phyloP scores from a whole-genome alignment of 202 grass and related monocot genomes.

The Cymbopogon flexuosus region DNA sequence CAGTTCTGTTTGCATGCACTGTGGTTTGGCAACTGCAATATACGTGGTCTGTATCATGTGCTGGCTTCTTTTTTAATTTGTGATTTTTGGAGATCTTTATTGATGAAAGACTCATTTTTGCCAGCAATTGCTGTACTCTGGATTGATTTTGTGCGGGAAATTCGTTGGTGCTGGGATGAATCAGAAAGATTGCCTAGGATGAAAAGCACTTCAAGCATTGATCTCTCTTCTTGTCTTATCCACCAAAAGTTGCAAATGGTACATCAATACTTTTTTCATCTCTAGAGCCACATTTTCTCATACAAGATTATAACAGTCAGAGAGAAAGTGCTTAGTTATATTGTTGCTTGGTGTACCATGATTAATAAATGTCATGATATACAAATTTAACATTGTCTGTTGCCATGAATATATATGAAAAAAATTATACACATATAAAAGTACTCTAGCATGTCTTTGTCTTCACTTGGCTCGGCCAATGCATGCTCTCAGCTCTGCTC shows the following conservation, averaged over 20 bases:
- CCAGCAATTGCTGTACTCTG: conserved; percentile 83
- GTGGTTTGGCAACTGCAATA: conserved; percentile 97
- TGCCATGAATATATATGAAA: not conserved
- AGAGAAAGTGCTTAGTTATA: not conserved
- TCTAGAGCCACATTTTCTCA: not conserved
- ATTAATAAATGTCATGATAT: conserved; percentile 16
- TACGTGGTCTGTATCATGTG: conserved; percentile 56
- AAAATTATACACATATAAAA: not conserved
- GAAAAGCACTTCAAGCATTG: conserved; percentile 59
- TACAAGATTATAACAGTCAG: not conserved
- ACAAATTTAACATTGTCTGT: not conserved
- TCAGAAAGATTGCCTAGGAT: conserved; percentile 82
- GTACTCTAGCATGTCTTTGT: not conserved
- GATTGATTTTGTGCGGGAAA: conserved; percentile 98
- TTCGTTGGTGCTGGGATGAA: conserved; percentile 96
- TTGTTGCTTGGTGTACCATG: not conserved
- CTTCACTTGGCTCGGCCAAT: not conserved
- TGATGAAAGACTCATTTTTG: conserved; percentile 26
- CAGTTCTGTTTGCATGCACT: conserved; percentile 91
- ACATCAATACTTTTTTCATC: conserved; percentile 22
- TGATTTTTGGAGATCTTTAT: conserved; percentile 13
- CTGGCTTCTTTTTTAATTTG: conserved; percentile 12
- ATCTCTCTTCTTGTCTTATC: conserved; percentile 81
- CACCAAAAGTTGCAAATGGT: conserved; percentile 99
- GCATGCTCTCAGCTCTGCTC: not conserved